Evolutionary conservation across 2,329 filamentous ascomycete genomes (phyloP), one percentile per base, ranked within the genome.

Genomic region (Fusarium dimerum): DNA sequence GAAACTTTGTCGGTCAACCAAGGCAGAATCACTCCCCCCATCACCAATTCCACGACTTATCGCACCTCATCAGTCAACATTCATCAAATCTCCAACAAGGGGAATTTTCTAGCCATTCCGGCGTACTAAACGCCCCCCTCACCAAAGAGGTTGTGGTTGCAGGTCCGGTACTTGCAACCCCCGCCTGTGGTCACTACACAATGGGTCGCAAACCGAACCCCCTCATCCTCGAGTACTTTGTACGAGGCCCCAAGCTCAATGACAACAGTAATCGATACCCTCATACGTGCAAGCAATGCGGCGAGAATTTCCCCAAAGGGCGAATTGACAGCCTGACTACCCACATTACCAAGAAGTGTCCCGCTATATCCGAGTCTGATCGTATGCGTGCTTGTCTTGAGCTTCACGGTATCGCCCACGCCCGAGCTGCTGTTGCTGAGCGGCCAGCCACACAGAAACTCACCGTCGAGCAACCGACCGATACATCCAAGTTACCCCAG

Each of bases 261-360:
- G 91, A 96, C 74, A 88, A 89, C 59, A 94, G 90, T 76, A 96
- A 96, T 71, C 85, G 92, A 52, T 97, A 97, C 68, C 87, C 90
- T 64, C 90, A 96, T 68, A 94, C 89, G 12, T 96, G 92, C 82
- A 93, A 89, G 71, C 81, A 86, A 60, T 96, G 91, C 70, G 90
- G 90, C 61, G 89, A 94, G 73, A 88, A 89, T 71, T 96, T 96
- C 58, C 89, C 90, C 57, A 96, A 96, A 69, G 92, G 92, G 55
- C 85, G 92, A 56, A 88, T 90, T 66, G 92, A 97, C 67, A 90
- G 85, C 64, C 75, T 97, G 55, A 88, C 85, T 41, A 86, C 81
- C 56, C 92, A 97, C 68, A 80, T 96, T 50, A 87, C 90, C 48
- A 94, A 92, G 71, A 91, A 89, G 77, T 97, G 92, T 69, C 89